Evolutionary conservation across 129 eudicot species (phyloP), one percentile per base, ranked within the genome.

Genomic region (Lactuca saligna): DNA sequence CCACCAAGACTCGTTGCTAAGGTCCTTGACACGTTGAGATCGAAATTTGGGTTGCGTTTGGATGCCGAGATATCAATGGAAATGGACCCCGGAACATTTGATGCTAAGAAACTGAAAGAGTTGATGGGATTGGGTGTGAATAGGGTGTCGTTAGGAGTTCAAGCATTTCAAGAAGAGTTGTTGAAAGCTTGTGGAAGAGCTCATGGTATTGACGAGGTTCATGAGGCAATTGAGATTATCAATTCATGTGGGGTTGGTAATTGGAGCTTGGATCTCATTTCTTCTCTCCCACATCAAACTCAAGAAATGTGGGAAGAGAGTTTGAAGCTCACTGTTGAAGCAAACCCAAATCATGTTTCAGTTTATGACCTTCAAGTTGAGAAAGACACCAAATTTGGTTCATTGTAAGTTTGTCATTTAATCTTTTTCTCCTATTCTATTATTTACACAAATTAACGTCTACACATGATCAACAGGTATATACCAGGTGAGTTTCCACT

Each of bases 71-170:
- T 93, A 75, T 89, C 97, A 37, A 93, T 89, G 85, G 98, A 93
- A 75, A 93, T 93, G 98, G 98, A 93, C 80, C 98, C 96, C 44
- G 98, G 98, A 5, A 93, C 98, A 14, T 93, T 93, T 81, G 87
- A 87, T 72, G 82, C 51, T 42, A 79, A 54, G 68, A 86, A 82
- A 31, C 50, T 93, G 84, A 80, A 60, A n/a, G 92, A 83, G 75
- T 81, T 93, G 57, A 72, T 83, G 80, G 82, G 64, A 46, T 79
- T 89, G 75, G 96, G 98, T n/a, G 95, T 93, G 82, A 93, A 89
- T 56, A 76, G 98, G 62, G 98, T 93, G 74, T 93, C 98, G 25
- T 79, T 93, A 66, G 98, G 98, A 8, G 95, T 87, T 65, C 97
- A 93, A 81, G 96, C 98, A 0, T 93, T 93, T 89, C 98, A 93